These are phyloP conservation scores for Colletotrichum tofieldiae DNA, from an alignment of 2,329 filamentous ascomycete genomes.

Conservation along the genomic window DNA sequence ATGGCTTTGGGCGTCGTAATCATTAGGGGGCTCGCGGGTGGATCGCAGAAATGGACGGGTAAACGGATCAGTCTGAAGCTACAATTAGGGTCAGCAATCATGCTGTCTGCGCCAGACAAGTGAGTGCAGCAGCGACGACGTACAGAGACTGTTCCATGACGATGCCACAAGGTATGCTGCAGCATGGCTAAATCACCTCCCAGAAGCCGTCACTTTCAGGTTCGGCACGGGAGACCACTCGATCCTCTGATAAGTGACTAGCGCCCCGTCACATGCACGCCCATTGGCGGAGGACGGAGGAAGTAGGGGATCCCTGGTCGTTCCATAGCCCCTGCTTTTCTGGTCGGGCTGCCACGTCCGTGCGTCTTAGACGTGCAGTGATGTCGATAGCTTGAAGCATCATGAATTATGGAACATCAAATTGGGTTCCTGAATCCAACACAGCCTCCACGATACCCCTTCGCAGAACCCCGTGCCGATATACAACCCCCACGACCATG, in stretches of 20 bases:
- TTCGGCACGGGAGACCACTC: constrained; percentile 29
- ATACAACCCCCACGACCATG: constrained; percentile 54
- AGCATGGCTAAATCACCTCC: constrained; percentile 9
- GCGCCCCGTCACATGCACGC: constrained; percentile 42
- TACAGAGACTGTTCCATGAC: constrained; percentile 40
- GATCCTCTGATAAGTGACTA: constrained; percentile 40
- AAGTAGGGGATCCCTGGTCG: constrained; percentile 23
- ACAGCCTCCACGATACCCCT: constrained; percentile 1
- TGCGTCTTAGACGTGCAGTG: constrained; percentile 26
- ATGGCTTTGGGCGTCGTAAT: constrained; percentile 38
- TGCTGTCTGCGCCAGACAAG: background rate
- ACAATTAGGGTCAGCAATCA: background rate
- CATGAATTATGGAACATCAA: constrained; percentile 3
- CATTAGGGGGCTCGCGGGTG: constrained; percentile 30
- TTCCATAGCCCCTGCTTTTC: constrained; percentile 32
- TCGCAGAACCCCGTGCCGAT: background rate
- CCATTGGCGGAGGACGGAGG: constrained; percentile 5
- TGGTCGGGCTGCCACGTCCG: constrained; percentile 8
- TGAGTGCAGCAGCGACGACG: background rate
- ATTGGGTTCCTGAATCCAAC: background rate
- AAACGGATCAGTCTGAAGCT: constrained; percentile 22
- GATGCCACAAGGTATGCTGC: constrained; percentile 5
- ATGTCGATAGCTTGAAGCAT: constrained; percentile 7
- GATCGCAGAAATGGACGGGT: constrained; percentile 25
- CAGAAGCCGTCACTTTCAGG: constrained; percentile 25